These are phyloP conservation scores for Thymus quinquecostatus DNA, from an alignment of 257 asterid species.

Conservation along the genomic window DNA sequence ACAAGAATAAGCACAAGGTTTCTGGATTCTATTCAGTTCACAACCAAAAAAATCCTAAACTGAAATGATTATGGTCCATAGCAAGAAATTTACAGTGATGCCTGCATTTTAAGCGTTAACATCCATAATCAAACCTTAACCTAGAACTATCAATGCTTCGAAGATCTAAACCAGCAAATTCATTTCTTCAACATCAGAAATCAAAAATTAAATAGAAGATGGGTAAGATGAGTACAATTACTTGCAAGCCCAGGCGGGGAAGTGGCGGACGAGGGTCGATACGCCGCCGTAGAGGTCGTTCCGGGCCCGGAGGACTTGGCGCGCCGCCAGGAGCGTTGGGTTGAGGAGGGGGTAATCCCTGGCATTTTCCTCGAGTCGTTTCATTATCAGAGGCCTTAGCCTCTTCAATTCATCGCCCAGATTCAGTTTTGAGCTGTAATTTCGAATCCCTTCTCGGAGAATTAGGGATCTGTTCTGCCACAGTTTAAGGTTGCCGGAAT, in stretches of 20 bases:
- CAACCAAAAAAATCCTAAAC: not conserved
- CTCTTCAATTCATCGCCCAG: conserved; percentile 51
- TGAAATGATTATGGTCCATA: not conserved
- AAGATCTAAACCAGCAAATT: not conserved
- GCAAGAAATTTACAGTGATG: not conserved
- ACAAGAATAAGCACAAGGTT: not conserved
- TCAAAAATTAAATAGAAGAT: not conserved
- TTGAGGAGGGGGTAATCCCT: conserved; percentile 62
- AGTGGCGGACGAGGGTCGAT: conserved; percentile 57
- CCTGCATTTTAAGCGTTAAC: not conserved
- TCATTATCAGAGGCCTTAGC: conserved; percentile 76
- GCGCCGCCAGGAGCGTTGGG: conserved; percentile 66
- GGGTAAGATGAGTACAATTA: conserved; percentile 38
- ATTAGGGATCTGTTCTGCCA: conserved; percentile 30
- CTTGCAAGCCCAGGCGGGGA: conserved; percentile 92
- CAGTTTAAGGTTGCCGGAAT: conserved; percentile 23
- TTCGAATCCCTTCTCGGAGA: conserved; percentile 43
- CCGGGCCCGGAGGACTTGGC: conserved; percentile 64
- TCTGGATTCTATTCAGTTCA: not conserved
- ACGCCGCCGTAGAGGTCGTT: conserved; percentile 68
- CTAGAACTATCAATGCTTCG: no score
- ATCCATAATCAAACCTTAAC: not conserved
- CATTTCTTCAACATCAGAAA: not conserved
- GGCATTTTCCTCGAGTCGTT: conserved; percentile 79
- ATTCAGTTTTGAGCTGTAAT: conserved; percentile 46